A percentile compares a stretch with the other conserved stretches of the same genome.
Conservation (phyloP, 139 green algal genomes). For the Pseudopediastrum boryanum region DNA sequence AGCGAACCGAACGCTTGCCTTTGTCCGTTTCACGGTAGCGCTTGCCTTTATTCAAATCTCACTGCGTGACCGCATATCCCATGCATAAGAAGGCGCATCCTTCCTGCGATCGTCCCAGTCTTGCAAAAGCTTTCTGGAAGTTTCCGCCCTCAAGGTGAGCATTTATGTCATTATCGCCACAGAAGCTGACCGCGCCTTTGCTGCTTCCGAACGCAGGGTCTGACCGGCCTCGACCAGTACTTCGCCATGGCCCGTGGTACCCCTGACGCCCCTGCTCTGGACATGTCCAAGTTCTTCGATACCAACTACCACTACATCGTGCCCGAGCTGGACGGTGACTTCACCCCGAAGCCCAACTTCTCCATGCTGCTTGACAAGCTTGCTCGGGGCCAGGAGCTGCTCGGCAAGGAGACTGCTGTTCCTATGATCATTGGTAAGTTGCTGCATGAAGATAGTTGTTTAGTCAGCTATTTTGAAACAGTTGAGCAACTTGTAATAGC, state of each 20-base stretch:
- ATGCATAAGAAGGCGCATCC: too few species aligned
- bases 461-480: background rate
- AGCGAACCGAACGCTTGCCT: background rate
- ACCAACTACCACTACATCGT: constrained; percentile 94
- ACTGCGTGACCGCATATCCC: too few species aligned
- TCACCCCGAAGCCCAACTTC: constrained; percentile 59
- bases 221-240: constrained; percentile 74
- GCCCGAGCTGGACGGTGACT: constrained; percentile 71
- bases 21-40: background rate
- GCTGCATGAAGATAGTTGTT: background rate
- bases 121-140: too few species aligned
- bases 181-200: background rate
- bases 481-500: background rate
- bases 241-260: constrained; percentile 87
- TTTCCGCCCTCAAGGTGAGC: too few species aligned
- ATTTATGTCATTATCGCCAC: too few species aligned
- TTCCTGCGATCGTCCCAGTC: too few species aligned
- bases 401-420: constrained; percentile 73
- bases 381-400: constrained; percentile 57
- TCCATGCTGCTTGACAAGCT: constrained; percentile 62
- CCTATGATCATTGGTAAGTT: constrained; percentile 80
- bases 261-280: constrained; percentile 60
- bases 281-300: constrained; percentile 94
- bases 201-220: constrained; percentile 44
- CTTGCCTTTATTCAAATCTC: too few species aligned